A percentile compares a stretch with the other conserved stretches of the same genome.
These are phyloP conservation scores for Verbascum thapsus DNA, from an alignment of 257 asterid species.

Conservation along the genomic window DNA sequence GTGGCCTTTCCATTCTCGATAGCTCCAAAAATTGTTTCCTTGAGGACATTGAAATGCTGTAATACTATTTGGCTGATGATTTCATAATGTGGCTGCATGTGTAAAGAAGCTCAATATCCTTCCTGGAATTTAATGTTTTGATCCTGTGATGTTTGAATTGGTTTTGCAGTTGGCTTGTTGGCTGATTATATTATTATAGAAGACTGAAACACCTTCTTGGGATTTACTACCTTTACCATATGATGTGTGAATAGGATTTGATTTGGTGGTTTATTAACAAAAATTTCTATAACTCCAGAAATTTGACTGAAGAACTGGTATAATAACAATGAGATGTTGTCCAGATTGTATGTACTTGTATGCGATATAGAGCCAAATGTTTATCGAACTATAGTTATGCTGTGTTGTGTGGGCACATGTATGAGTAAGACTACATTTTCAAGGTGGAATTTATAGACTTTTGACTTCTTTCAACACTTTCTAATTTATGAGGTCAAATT, in stretches of 20 bases:
- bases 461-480: neutral
- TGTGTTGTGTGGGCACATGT: neutral
- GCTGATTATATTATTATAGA: too few species aligned
- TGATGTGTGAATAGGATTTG: too few species aligned
- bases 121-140: neutral
- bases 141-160: too few species aligned
- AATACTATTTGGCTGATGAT: neutral
- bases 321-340: neutral
- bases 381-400: neutral
- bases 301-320: neutral
- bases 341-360: neutral
- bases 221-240: neutral
- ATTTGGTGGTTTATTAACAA: neutral
- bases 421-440: neutral
- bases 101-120: neutral
- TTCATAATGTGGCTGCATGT: neutral
- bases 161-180: neutral
- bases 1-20: too few species aligned
- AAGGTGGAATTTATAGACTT: neutral
- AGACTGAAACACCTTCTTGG: too few species aligned
- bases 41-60: slow-evolving; percentile 1
- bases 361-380: neutral
- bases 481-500: too few species aligned
- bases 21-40: neutral
- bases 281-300: too few species aligned